These are phyloP conservation scores for Coemansia sp. DNA, from an alignment of 192 early-diverging fungal species.

Conservation along the genomic window DNA sequence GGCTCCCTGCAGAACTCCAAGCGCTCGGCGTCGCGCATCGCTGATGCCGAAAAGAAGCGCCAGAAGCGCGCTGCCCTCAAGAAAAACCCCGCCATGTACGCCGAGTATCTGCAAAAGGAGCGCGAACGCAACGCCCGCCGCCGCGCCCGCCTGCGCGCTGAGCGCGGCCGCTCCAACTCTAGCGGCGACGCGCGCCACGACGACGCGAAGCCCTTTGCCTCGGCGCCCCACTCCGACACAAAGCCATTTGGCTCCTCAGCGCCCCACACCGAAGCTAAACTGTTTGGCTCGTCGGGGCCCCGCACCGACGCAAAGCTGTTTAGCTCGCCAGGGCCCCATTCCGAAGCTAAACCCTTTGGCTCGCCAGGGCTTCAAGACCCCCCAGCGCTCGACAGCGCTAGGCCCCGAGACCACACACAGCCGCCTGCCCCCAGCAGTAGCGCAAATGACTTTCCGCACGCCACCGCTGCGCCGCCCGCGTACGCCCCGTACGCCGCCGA, in stretches of 20 bases:
- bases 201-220: background rate
- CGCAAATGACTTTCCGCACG: slow-evolving; percentile 31
- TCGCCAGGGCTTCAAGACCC: background rate
- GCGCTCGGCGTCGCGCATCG: slow-evolving; percentile 53
- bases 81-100: slow-evolving; percentile 49
- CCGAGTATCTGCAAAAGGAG: slow-evolving; percentile 56
- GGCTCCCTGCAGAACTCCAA: slow-evolving; percentile 14
- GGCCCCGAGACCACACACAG: slow-evolving; percentile 1
- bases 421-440: slow-evolving; percentile 24
- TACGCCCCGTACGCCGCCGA: slow-evolving; percentile 39
- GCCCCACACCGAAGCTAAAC: background rate
- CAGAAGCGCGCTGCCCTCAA: slow-evolving; percentile 55
- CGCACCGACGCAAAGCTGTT: background rate
- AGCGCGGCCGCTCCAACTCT: slow-evolving; percentile 48
- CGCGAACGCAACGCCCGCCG: slow-evolving; percentile 55
- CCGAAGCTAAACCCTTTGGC: background rate
- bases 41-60: slow-evolving; percentile 56
- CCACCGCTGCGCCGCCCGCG: slow-evolving; percentile 23
- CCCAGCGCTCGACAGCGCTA: background rate
- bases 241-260: background rate
- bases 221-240: background rate
- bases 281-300: background rate
- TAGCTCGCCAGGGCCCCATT: background rate
- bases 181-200: slow-evolving; percentile 14
- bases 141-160: slow-evolving; percentile 48